phyloP scores from a whole-genome alignment of 2,329 filamentous ascomycete genomes.

The Chalaropsis thielavioides region DNA sequence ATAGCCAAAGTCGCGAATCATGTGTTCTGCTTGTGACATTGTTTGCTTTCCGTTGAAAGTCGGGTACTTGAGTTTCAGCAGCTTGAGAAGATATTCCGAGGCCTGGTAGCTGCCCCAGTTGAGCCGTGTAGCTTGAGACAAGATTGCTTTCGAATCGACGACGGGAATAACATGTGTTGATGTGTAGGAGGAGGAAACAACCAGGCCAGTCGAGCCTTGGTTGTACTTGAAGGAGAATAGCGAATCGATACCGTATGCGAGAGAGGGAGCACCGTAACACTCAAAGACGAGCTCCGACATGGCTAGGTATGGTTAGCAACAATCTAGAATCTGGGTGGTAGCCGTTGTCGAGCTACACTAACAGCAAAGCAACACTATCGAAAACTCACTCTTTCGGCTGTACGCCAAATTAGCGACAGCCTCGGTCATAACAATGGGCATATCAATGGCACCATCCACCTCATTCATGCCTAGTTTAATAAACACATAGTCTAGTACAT shows the following conservation, averaged over 20 bases:
- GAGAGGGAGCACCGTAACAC: conserved; percentile 77
- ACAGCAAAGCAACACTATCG: no score
- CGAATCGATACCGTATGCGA: conserved; percentile 90
- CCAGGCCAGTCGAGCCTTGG: conserved; percentile 69
- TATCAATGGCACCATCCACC: conserved; percentile 57
- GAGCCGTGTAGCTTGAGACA: conserved; percentile 71
- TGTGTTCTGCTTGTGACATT: conserved; percentile 70
- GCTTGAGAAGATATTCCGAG: conserved; percentile 79
- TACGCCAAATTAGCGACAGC: conserved; percentile 84
- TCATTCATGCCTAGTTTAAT: conserved; percentile 81
- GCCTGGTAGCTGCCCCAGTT: conserved; percentile 92
- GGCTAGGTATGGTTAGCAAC: conserved; percentile 35
- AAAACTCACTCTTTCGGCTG: conserved; percentile 61
- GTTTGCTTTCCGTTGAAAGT: conserved; percentile 76
- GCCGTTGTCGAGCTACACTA: background rate
- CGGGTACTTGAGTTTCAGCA: conserved; percentile 83
- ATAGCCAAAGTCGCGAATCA: conserved; percentile 82
- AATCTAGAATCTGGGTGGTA: background rate
- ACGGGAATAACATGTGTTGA: conserved; percentile 94
- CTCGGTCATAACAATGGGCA: conserved; percentile 91
- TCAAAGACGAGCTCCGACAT: conserved; percentile 98
- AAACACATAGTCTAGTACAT: conserved; percentile 85
- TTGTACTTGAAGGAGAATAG: conserved; percentile 94
- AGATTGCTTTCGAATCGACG: conserved; percentile 67
- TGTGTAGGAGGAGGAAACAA: conserved; percentile 83